Evolutionary conservation across 1,284 basidiomycete species (phyloP).

Genomic region (Tylopilus sp.): DNA sequence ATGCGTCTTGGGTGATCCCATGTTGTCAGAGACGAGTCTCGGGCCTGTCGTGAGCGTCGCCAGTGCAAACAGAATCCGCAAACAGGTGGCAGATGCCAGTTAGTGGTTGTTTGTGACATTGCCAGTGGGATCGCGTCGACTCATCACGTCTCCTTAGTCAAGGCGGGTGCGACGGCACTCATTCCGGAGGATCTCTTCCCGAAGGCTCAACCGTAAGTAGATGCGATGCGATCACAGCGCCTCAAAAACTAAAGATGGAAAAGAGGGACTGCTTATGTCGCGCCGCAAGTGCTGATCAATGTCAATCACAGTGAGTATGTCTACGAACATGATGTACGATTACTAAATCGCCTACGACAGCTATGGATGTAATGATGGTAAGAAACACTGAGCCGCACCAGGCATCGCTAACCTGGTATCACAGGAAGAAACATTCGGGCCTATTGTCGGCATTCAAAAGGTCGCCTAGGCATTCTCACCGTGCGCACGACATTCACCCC

Average conservation of each 20-base stretch:
- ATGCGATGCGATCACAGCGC: background rate
- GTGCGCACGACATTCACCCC: background rate
- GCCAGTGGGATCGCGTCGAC: background rate
- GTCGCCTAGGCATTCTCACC: slow-evolving; percentile 47
- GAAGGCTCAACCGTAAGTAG: slow-evolving; percentile 71
- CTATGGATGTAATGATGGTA: slow-evolving; percentile 93
- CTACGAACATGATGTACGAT: slow-evolving; percentile 1
- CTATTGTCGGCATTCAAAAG: slow-evolving; percentile 92
- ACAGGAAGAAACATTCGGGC: slow-evolving; percentile 90
- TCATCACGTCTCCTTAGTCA: slow-evolving; percentile 57
- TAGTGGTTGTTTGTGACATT: slow-evolving; percentile 12
- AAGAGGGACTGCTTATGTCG: slow-evolving; percentile 87
- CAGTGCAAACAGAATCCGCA: slow-evolving; percentile 85
- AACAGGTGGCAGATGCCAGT: slow-evolving; percentile 89
- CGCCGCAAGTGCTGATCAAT: slow-evolving; percentile 89
- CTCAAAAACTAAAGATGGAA: slow-evolving; percentile 6
- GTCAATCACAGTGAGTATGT: slow-evolving; percentile 83
- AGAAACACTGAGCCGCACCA: slow-evolving; percentile 28
- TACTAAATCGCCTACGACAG: slow-evolving; percentile 48
- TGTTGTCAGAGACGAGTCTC: slow-evolving; percentile 76
- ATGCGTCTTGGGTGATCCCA: slow-evolving; percentile 91
- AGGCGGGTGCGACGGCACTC: slow-evolving; percentile 81
- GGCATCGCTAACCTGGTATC: slow-evolving; percentile 2
- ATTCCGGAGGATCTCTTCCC: slow-evolving; percentile 81
- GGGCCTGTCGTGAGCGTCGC: slow-evolving; percentile 93